Evolutionary conservation across 179 eudicot genomes (phyloP).

Genomic region (Dionaea muscipula): DNA sequence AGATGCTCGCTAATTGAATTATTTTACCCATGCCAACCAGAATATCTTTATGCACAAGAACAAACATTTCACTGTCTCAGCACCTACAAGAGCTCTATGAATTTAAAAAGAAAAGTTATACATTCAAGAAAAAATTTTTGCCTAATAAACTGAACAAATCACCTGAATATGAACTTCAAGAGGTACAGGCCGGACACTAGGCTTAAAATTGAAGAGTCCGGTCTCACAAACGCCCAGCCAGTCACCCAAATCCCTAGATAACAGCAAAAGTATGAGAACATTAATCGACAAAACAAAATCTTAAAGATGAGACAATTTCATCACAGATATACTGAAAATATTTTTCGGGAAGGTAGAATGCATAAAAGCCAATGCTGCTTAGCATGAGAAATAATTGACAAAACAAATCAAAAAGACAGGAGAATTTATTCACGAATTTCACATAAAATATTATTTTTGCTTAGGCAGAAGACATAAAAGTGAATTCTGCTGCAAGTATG

Average conservation of each 20-base stretch:
- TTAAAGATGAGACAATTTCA: background rate
- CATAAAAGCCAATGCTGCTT: no score
- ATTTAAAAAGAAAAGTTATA: background rate
- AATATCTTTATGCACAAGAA: no score
- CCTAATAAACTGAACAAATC: background rate
- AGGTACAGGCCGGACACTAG: slow-evolving; percentile 98
- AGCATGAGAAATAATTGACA: no score
- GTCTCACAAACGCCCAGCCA: slow-evolving; percentile 89
- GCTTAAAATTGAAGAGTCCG: slow-evolving; percentile 91
- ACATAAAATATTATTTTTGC: no score
- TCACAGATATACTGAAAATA: background rate
- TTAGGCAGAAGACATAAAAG: no score
- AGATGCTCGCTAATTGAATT: no score
- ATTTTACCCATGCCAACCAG: no score
- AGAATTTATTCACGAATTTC: no score
- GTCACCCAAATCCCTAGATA: slow-evolving; percentile 81
- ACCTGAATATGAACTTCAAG: slow-evolving; percentile 99
- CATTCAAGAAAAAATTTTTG: background rate
- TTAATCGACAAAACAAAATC: slow-evolving; percentile 2
- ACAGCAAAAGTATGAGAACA: slow-evolving; percentile 6
- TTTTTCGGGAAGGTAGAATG: no score
- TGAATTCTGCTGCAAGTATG: no score
- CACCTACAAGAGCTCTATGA: background rate
- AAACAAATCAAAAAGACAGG: no score
- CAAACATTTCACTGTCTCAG: background rate